phyloP scores from a whole-genome alignment of 208 protist genomes.

The Acanthamoeba polyphaga region DNA sequence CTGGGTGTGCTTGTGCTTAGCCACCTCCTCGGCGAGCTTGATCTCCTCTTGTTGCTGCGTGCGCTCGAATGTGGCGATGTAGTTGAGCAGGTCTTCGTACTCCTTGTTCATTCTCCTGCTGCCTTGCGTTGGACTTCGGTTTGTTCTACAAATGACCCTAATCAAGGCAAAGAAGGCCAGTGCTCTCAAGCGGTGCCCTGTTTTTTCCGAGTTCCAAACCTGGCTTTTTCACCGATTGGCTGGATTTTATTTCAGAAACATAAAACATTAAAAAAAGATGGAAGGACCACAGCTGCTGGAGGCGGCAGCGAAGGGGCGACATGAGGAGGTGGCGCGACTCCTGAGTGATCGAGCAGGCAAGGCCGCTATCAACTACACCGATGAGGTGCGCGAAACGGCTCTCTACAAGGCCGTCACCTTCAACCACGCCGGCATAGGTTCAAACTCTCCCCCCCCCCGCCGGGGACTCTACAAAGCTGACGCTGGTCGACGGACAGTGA shows the following conservation, averaged over 20 bases:
- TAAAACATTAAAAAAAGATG: too few relatives aligned
- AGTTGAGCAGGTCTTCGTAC: constrained; percentile 43
- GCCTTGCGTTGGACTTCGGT: too few relatives aligned
- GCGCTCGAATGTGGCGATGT: constrained; percentile 21
- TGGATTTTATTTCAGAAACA: too few relatives aligned
- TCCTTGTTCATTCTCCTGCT: constrained; percentile 39
- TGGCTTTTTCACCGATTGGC: too few relatives aligned
- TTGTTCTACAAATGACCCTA: too few relatives aligned
- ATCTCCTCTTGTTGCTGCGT: constrained; percentile 41
- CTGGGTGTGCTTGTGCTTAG: constrained; percentile 24
- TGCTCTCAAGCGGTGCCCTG: too few relatives aligned
- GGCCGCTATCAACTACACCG: background rate
- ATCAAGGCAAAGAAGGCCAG: too few relatives aligned
- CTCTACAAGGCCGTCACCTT: constrained; percentile 52
- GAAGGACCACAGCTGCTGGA: background rate
- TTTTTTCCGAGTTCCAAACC: too few relatives aligned
- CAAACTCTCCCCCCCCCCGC: too few relatives aligned
- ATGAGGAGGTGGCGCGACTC: background rate
- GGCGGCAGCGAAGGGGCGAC: background rate
- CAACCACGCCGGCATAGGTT: constrained; percentile 29
- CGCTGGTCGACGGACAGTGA: background rate
- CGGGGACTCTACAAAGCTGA: too few relatives aligned
- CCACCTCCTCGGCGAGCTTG: constrained; percentile 48
- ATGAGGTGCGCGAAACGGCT: constrained; percentile 26
- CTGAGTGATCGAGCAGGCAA: background rate